Evolutionary conservation across 2,329 filamentous ascomycete genomes (phyloP), one percentile per base, ranked within the genome.

Genomic region (Neonectria magnoliae): DNA sequence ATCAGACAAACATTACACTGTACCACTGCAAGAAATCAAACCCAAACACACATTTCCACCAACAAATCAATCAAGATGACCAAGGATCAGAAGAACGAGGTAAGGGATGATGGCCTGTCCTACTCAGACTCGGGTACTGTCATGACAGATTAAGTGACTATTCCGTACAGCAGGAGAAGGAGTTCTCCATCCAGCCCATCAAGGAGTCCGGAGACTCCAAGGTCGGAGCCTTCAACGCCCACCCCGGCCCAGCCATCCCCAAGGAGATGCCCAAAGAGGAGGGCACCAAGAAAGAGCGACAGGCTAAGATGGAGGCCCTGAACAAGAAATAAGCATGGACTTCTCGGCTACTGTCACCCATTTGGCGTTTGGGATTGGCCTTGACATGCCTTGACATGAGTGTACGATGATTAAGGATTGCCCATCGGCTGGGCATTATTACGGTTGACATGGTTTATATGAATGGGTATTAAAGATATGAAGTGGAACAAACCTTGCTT

Each of bases 201-300:
- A 77, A 83, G 68, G 76, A 82, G 63, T 67, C 81, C 54, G 73
- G 72, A 33, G 71, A 84, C 75, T 74, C 79, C 72, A 83, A 84
- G 76, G 83, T 87, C 73, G 80, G 82, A 58, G 81, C 85, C 38
- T 82, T 85, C 74, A 76, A 83, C 60, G 87, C 87, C 18, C 80
- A 85, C 56, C 88, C 87, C 13, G 88, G 88, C 36, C 88, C 88
- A 16, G 88, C 81, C 29, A 71, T 88, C 27, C 81, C 85, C 18
- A 78, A 87, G 67, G 81, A 84, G 65, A 84, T 88, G 80, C 83
- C 83, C 16, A 78, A 79, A 36, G 76, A 85, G 55, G 87, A 90
- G 80, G 88, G 87, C 16, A 88, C 85, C 63, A 91, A 90, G 79
- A 90, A 91, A 76, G 91, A 93, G 73, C 86, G 90, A 58, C 81